phyloP scores from a whole-genome alignment of 257 asterid species.

The Solanum chiquidenum region DNA sequence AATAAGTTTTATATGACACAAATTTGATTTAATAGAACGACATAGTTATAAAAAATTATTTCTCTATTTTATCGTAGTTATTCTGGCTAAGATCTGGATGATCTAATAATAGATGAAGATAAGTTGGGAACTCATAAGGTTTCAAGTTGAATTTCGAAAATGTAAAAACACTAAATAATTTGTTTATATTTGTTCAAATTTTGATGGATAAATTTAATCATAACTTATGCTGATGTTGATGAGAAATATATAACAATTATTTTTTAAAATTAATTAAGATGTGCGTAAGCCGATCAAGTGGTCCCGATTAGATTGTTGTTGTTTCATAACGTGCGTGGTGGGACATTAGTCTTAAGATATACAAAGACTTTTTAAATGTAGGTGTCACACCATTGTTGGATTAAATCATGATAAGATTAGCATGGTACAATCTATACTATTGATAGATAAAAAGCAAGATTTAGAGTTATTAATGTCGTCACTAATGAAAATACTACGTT shows the following conservation, averaged over 20 bases:
- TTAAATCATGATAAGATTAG: background rate
- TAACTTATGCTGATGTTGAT: too few species aligned
- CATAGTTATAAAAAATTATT: accelerated
- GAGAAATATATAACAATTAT: too few species aligned
- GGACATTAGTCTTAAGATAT: background rate
- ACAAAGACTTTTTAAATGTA: background rate
- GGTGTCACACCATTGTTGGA: background rate
- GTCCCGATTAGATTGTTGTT: background rate
- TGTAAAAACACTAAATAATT: background rate
- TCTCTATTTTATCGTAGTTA: background rate
- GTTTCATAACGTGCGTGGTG: background rate
- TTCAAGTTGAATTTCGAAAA: background rate
- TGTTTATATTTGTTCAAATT: background rate
- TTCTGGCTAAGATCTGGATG: background rate
- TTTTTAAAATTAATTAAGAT: too few species aligned
- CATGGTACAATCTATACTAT: background rate
- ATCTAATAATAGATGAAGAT: background rate
- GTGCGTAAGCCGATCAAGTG: too few species aligned
- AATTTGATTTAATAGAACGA: background rate
- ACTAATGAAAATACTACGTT: background rate
- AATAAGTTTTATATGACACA: background rate
- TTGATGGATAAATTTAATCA: background rate
- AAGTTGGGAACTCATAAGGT: background rate
- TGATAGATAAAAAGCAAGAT: background rate
- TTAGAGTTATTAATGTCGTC: background rate